Base-by-base conservation (phyloP, 148 eudicot genomes). In the Amaranthus hypochondriacus region DNA sequence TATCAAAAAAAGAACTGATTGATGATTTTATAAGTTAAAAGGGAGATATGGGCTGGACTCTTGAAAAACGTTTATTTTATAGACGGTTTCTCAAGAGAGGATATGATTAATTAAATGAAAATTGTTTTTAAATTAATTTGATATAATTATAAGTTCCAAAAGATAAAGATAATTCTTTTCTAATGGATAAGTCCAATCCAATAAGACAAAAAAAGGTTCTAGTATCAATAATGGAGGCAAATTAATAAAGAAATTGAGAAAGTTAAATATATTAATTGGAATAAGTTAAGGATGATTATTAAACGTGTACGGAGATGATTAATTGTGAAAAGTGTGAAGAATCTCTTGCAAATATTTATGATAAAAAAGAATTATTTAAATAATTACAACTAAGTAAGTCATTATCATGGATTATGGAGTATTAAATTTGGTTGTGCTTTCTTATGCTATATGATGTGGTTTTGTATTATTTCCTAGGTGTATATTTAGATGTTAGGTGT, bases 251-350 rank as follows among this genome's bases (percentile, higher is more conserved):
- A 48, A 5, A 42, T 71, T 5, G 15, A 9, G 55, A 55, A 44
- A 44, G 56, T 57, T 56, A 44, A 15, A 58, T 28, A 28, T 28
- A 28, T 28, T 28, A 28, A 28, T 28, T 28, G 1, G 39, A 28
- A 28, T 28, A 28, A 28, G 39, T 28, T 28, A n/a, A 7, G 52
- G 44, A 44, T 58, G 55, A 70, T 55, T 9, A 42, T 11, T 4
- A 59, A 68, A 71, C 74, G 74, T 71, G 74, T 71, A 59, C 74
- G 74, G 74, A 59, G 66, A 71, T 47, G 74, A 71, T 71, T 48
- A 48, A 59, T 6, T 10, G 47, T 46, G 47, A 28, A 71, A 59
- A 71, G 74, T 57, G 13, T 48, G 66, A 56, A 58, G 74, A 58
- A 71, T 71, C 65, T 44, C 55, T 58, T 71, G 55, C 39, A 71